Evolutionary conservation across 257 asterid species (phyloP).

Genomic region (Salvia miltiorrhiza): DNA sequence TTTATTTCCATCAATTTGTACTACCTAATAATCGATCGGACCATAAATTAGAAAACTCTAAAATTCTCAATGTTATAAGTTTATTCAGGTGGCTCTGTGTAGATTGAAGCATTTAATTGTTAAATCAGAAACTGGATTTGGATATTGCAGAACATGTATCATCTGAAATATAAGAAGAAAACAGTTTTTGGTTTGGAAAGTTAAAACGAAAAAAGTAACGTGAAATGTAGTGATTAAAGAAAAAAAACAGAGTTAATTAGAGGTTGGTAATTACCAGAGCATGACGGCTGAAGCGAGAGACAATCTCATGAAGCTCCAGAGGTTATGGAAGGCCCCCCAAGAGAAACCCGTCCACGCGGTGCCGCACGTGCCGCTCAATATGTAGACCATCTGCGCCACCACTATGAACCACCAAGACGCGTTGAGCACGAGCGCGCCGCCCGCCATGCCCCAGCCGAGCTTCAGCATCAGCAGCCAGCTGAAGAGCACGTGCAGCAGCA

Average conservation of each 20-base stretch:
- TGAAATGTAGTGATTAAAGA: no score
- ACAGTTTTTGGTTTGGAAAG: neutral
- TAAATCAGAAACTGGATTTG: no score
- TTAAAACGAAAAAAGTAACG: no score
- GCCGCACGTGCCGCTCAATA: constrained; percentile 42
- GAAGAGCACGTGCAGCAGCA: constrained; percentile 36
- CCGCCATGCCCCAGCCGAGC: constrained; percentile 50
- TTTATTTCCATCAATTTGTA: no score
- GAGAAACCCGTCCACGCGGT: constrained; percentile 59
- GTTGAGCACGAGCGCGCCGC: constrained; percentile 49
- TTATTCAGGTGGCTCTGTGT: no score
- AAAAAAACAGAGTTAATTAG: neutral
- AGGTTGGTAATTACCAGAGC: constrained; percentile 51
- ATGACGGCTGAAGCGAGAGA: constrained; percentile 58
- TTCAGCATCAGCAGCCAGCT: constrained; percentile 56
- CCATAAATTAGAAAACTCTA: no score
- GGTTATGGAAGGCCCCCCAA: constrained; percentile 42
- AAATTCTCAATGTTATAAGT: no score
- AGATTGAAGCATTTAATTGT: no score
- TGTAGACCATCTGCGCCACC: constrained; percentile 44
- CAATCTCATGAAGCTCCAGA: constrained; percentile 38
- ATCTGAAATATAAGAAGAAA: no score
- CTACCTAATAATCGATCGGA: no score
- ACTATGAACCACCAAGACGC: constrained; percentile 61
- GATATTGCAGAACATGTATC: no score